phyloP scores from a whole-genome alignment of 2,329 filamentous ascomycete genomes.

The Endothia cerciana region DNA sequence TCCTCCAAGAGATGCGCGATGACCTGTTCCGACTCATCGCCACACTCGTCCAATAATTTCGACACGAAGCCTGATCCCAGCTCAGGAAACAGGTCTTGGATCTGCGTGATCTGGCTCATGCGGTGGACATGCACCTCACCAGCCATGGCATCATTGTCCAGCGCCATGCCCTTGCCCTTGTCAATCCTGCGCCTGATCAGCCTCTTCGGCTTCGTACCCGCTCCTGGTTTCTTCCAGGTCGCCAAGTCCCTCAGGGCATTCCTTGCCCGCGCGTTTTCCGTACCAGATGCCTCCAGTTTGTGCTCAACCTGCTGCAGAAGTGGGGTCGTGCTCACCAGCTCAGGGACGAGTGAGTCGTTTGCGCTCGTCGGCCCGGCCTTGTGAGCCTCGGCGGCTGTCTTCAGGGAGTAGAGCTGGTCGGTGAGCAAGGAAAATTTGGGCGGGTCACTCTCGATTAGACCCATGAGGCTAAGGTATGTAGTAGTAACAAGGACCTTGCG shows the following conservation, averaged over 20 bases:
- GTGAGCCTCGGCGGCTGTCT: slow-evolving; percentile 69
- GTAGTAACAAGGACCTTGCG: slow-evolving; percentile 72
- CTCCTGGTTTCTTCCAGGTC: slow-evolving; percentile 61
- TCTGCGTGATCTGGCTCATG: slow-evolving; percentile 82
- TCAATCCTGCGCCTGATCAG: slow-evolving; percentile 58
- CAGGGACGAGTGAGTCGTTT: slow-evolving; percentile 77
- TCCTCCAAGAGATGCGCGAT: slow-evolving; percentile 82
- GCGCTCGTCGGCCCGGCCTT: slow-evolving; percentile 57
- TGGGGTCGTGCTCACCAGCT: slow-evolving; percentile 80
- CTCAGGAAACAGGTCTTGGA: slow-evolving; percentile 93
- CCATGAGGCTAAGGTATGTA: slow-evolving; percentile 74
- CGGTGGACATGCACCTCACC: slow-evolving; percentile 73
- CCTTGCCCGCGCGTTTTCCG: slow-evolving; percentile 58
- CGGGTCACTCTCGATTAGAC: slow-evolving; percentile 67
- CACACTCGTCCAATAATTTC: slow-evolving; percentile 78
- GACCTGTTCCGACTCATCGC: slow-evolving; percentile 76
- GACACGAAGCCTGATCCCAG: slow-evolving; percentile 82
- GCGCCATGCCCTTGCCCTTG: slow-evolving; percentile 65
- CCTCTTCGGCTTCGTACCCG: slow-evolving; percentile 54
- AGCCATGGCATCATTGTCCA: slow-evolving; percentile 42
- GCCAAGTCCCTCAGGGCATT: slow-evolving; percentile 65
- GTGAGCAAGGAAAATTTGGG: slow-evolving; percentile 76
- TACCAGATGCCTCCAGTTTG: slow-evolving; percentile 52
- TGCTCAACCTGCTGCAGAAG: slow-evolving; percentile 67
- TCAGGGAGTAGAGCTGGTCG: slow-evolving; percentile 83